A percentile compares a stretch with the other conserved stretches of the same genome.
phyloP scores from a whole-genome alignment of 441 rosid genomes.

The Pelargonium cotyledonis region DNA sequence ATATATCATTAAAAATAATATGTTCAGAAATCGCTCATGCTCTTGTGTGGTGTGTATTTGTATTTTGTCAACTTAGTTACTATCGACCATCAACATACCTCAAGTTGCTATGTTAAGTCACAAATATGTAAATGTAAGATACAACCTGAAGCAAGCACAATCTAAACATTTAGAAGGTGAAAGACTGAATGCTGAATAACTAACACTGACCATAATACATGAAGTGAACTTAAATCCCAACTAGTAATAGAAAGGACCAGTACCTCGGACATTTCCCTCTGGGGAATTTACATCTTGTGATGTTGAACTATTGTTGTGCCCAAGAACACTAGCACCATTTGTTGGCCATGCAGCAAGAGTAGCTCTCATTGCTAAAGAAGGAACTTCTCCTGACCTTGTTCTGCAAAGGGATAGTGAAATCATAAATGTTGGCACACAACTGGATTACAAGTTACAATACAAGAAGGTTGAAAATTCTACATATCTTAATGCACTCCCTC shows the following conservation, averaged over 20 bases:
- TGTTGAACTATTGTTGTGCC: constrained; percentile 29
- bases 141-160: neutral
- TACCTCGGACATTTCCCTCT: constrained; percentile 45
- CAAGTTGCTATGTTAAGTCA: neutral
- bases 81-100: neutral
- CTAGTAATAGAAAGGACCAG: neutral
- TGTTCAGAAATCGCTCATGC: neutral
- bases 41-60: neutral
- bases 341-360: constrained; percentile 76
- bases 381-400: constrained; percentile 47
- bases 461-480: neutral
- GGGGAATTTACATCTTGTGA: constrained; percentile 30
- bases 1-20: neutral
- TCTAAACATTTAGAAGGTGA: neutral
- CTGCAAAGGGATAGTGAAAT: constrained; percentile 35
- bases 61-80: neutral
- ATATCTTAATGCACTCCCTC: neutral
- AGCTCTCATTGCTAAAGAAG: constrained; percentile 74
- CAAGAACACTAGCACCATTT: constrained; percentile 29
- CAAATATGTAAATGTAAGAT: neutral
- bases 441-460: neutral
- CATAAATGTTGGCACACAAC: constrained; percentile 1
- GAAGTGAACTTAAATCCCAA: neutral
- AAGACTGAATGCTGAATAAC: neutral
- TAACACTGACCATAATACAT: neutral